A percentile compares a stretch with the other conserved stretches of the same genome.
Evolutionary conservation across 1,284 basidiomycete genomes (phyloP).

Genomic region (Fomitopsis pinicola): DNA sequence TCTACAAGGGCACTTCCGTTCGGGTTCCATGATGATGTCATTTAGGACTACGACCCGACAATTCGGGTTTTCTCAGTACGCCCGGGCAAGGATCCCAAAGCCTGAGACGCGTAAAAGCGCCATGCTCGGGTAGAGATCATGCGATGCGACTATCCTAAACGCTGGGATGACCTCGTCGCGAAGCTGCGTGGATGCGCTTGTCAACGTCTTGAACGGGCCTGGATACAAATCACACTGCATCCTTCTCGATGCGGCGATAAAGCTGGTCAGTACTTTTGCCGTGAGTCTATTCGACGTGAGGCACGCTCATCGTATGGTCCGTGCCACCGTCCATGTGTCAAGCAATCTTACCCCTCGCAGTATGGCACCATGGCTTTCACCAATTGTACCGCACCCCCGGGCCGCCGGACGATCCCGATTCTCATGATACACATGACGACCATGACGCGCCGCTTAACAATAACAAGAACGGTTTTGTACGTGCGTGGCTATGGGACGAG

Average conservation of each 20-base stretch:
- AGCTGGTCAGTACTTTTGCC: conserved; percentile 2
- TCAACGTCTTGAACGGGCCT: conserved; percentile 3
- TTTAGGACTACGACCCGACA: not conserved
- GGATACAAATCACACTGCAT: conserved; percentile 1
- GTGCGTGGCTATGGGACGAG: conserved; percentile 6
- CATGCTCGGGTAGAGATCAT: not conserved
- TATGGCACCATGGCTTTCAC: not conserved
- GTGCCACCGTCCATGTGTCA: conserved; percentile 2
- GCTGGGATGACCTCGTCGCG: not conserved
- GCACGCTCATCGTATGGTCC: not conserved
- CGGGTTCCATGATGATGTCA: not conserved
- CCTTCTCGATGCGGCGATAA: conserved; percentile 6
- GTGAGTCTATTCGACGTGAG: not conserved
- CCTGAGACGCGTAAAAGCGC: not conserved
- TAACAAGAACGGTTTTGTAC: not conserved
- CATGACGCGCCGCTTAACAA: not conserved
- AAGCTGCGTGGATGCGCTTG: conserved; percentile 4
- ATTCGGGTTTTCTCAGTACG: not conserved
- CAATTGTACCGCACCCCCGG: not conserved
- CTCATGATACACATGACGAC: conserved; percentile 1
- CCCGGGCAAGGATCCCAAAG: not conserved
- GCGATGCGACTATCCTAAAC: conserved; percentile 3
- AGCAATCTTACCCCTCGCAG: conserved; percentile 7
- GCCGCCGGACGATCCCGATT: conserved; percentile 2
- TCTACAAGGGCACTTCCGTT: not conserved